phyloP scores from a whole-genome alignment of 2,329 filamentous ascomycete species.

The Clonostachys rhizophaga region DNA sequence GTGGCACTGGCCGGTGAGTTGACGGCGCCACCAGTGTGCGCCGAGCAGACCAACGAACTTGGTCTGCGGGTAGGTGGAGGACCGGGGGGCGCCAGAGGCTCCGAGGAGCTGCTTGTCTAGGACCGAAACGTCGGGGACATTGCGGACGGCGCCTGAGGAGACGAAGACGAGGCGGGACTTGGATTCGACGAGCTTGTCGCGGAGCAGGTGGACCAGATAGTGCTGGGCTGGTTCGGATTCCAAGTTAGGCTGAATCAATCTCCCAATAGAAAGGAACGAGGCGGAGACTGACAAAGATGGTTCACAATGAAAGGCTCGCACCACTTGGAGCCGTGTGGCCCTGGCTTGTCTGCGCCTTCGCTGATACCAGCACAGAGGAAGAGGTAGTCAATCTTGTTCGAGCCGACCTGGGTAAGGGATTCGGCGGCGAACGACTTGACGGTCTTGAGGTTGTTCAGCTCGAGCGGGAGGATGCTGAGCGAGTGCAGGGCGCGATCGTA shows the following conservation, averaged over 20 bases:
- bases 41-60: conserved; percentile 47
- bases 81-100: conserved; percentile 21
- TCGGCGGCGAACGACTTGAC: conserved; percentile 42
- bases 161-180: conserved; percentile 42
- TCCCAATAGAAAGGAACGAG: background rate
- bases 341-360: conserved; percentile 24
- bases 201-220: conserved; percentile 44
- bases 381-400: conserved; percentile 38
- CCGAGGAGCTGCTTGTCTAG: conserved; percentile 32
- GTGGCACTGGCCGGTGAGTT: conserved; percentile 33
- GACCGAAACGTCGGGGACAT: conserved; percentile 26
- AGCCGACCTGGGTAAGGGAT: conserved; percentile 32
- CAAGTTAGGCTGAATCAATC: background rate
- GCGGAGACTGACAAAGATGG: conserved; percentile 35
- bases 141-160: conserved; percentile 41
- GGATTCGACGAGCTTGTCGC: conserved; percentile 39
- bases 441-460: conserved; percentile 35
- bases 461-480: conserved; percentile 40
- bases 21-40: conserved; percentile 51
- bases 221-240: conserved; percentile 39
- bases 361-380: conserved; percentile 43
- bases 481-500: conserved; percentile 32
- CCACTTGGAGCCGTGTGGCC: conserved; percentile 39
- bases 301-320: conserved; percentile 46
- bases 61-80: conserved; percentile 30